A percentile compares a stretch with the other conserved stretches of the same genome.
Conservation (phyloP, 1,139 yeast species). For the Lodderomyces parapsilosis region DNA sequence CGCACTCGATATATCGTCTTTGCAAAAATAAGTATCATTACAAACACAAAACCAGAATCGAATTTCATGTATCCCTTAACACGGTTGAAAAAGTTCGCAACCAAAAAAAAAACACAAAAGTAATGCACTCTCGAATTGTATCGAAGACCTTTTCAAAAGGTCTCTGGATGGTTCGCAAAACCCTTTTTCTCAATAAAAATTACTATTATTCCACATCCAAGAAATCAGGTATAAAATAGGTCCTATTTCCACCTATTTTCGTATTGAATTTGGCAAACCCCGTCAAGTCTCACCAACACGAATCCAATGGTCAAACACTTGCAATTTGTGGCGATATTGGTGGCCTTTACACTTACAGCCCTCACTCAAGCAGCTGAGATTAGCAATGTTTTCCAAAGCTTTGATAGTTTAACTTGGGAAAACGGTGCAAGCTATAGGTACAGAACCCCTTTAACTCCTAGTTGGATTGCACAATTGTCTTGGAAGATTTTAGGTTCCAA, state of each 20-base stretch:
- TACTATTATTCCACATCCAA: no score
- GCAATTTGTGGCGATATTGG: not conserved
- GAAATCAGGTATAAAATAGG: not conserved
- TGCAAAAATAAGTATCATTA: no score
- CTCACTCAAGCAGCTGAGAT: constrained; percentile 11
- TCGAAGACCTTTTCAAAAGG: no score
- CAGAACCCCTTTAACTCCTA: constrained; percentile 18
- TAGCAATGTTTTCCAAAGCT: constrained; percentile 20
- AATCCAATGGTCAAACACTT: not conserved
- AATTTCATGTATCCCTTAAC: no score
- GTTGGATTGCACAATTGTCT: constrained; percentile 25
- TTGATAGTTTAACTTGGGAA: constrained; percentile 15
- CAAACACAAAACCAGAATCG: no score
- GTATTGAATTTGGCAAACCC: no score
- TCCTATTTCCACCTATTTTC: no score
- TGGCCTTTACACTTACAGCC: not conserved
- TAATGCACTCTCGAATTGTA: no score
- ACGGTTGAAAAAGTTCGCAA: no score
- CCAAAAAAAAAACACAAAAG: no score
- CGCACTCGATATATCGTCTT: no score
- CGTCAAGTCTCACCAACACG: not conserved
- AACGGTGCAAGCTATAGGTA: constrained; percentile 10
- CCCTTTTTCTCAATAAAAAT: no score
- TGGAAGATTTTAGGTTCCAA: constrained; percentile 24
- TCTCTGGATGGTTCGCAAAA: not conserved